These are phyloP conservation scores for Arthrobotrys iridis DNA, from an alignment of 2,329 filamentous ascomycete genomes.

Conservation along the genomic window DNA sequence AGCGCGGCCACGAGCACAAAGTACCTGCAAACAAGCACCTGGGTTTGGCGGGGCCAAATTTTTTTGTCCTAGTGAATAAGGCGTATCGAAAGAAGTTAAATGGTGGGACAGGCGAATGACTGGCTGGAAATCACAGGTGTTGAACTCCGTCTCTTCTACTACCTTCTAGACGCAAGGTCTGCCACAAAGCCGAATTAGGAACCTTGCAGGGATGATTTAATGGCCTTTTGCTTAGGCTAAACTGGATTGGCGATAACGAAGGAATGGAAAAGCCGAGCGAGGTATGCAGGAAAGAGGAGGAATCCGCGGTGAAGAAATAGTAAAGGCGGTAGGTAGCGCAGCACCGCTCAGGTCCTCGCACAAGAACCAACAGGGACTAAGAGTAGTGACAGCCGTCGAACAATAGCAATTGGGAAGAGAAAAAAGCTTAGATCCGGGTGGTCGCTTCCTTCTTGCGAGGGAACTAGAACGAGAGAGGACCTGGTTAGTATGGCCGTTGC, in stretches of 20 bases:
- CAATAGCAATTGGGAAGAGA: constrained; percentile 3
- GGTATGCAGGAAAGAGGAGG: background rate
- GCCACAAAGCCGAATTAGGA: constrained; percentile 2
- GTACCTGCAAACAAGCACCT: constrained; percentile 28
- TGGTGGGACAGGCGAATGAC: constrained; percentile 18
- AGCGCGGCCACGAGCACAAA: constrained; percentile 9
- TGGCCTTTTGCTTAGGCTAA: constrained; percentile 16
- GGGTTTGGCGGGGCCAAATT: constrained; percentile 46
- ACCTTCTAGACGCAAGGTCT: constrained; percentile 16
- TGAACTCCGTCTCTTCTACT: constrained; percentile 1
- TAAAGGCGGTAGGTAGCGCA: background rate
- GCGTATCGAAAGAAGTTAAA: constrained; percentile 19
- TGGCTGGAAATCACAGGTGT: constrained; percentile 16
- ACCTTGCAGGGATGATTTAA: background rate
- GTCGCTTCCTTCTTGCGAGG: constrained; percentile 6
- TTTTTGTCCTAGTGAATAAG: constrained; percentile 7
- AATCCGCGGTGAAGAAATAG: background rate
- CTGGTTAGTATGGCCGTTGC: constrained; percentile 9
- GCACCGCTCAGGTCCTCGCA: background rate
- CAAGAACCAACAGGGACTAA: background rate
- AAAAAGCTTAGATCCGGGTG: constrained; percentile 15
- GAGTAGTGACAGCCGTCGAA: background rate
- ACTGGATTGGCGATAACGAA: constrained; percentile 12
- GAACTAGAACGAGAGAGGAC: constrained; percentile 6
- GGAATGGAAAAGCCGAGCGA: constrained; percentile 15